Evolutionary conservation across 1,139 yeast species (phyloP).

Genomic region (Yamadazyma kanchanaburiensis): DNA sequence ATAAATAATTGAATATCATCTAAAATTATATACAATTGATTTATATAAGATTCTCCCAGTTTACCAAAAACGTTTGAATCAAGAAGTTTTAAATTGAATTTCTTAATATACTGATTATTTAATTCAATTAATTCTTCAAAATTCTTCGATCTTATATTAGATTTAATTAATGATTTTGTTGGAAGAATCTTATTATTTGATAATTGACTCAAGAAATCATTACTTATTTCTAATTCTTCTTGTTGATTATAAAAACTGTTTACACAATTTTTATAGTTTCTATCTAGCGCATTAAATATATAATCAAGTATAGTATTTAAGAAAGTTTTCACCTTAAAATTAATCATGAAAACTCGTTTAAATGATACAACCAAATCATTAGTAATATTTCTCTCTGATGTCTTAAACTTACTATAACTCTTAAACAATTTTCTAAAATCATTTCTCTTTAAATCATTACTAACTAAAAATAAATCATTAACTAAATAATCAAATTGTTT

Average conservation of each 20-base stretch:
- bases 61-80: conserved; percentile 34
- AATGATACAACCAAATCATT: conserved; percentile 25
- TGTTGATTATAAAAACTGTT: conserved; percentile 7
- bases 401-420: conserved; percentile 11
- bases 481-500: conserved; percentile 58
- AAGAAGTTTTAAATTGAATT: conserved; percentile 40
- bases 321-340: conserved; percentile 45
- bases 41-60: conserved; percentile 39
- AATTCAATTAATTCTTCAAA: conserved; percentile 45
- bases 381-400: conserved; percentile 16
- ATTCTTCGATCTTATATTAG: conserved; percentile 27
- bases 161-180: conserved; percentile 3
- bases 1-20: conserved; percentile 42
- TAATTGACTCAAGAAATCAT: conserved; percentile 9
- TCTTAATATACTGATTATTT: conserved; percentile 36
- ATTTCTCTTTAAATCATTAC: conserved; percentile 31
- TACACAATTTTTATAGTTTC: conserved; percentile 28
- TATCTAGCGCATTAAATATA: conserved; percentile 47
- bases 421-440: conserved; percentile 24
- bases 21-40: conserved; percentile 44
- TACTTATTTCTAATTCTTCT: conserved; percentile 15
- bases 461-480: conserved; percentile 34
- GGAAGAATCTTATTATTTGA: conserved; percentile 15
- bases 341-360: conserved; percentile 41
- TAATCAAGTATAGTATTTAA: conserved; percentile 40